phyloP scores from a whole-genome alignment of 2,329 filamentous ascomycete genomes.

The Rhinocladiella similis region DNA sequence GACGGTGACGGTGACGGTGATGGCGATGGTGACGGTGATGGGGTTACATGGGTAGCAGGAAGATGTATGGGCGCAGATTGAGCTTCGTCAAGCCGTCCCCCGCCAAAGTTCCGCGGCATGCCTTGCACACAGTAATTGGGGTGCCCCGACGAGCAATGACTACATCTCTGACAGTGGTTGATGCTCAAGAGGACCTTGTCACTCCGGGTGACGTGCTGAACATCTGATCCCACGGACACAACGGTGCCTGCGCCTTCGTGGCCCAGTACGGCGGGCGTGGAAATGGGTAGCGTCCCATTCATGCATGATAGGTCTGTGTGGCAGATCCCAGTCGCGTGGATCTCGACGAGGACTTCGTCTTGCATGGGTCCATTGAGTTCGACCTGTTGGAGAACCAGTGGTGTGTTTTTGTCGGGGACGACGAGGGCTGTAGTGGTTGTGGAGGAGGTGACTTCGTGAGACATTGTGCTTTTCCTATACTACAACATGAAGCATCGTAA shows the following conservation, averaged over 20 bases:
- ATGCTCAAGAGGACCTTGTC: slow-evolving; percentile 72
- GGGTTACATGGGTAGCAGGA: too few relatives aligned
- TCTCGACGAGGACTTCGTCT: slow-evolving; percentile 86
- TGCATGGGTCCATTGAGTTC: slow-evolving; percentile 58
- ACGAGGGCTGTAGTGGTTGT: neutral
- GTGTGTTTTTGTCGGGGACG: neutral
- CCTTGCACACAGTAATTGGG: slow-evolving; percentile 18
- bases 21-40: too few relatives aligned
- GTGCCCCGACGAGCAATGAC: slow-evolving; percentile 10
- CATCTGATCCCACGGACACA: slow-evolving; percentile 50
- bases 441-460: neutral
- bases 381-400: neutral
- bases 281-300: slow-evolving; percentile 6
- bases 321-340: slow-evolving; percentile 87
- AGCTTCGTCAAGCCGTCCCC: neutral
- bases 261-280: slow-evolving; percentile 65
- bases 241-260: slow-evolving; percentile 57
- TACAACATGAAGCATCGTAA: too few relatives aligned
- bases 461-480: too few relatives aligned
- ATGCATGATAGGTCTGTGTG: slow-evolving; percentile 70
- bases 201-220: slow-evolving; percentile 73
- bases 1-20: too few relatives aligned
- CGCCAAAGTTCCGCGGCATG: slow-evolving; percentile 17
- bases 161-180: slow-evolving; percentile 14
- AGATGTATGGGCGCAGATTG: too few relatives aligned